A percentile compares a stretch with the other conserved stretches of the same genome.
These are phyloP conservation scores for Debaryomycetaceae sp. DNA, from an alignment of 1,139 yeast genomes.

Conservation along the genomic window DNA sequence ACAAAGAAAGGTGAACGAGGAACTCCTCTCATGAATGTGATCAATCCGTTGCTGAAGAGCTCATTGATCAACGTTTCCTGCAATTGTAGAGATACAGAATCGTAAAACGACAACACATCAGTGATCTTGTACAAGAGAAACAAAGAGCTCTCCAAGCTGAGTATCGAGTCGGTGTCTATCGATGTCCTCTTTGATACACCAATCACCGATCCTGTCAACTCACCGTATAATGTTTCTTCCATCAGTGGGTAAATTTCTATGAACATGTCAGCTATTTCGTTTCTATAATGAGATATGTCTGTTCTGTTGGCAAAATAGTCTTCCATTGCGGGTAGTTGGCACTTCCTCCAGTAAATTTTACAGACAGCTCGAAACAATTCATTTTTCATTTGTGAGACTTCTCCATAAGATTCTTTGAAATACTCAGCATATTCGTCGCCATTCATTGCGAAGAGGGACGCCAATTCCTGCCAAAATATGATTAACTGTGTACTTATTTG, in stretches of 20 bases:
- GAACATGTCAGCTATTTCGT: constrained; percentile 72
- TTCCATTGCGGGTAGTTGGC: constrained; percentile 31
- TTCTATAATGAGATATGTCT: constrained; percentile 66
- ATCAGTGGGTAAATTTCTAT: constrained; percentile 66
- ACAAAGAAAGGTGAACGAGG: constrained; percentile 7
- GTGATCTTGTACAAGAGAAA: constrained; percentile 57
- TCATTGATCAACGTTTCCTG: constrained; percentile 25
- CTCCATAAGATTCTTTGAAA: constrained; percentile 2
- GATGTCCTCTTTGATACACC: constrained; percentile 12
- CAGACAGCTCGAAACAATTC: constrained; percentile 45
- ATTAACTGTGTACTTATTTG: constrained; percentile 62
- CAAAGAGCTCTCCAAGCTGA: constrained; percentile 65
- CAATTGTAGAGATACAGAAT: constrained; percentile 23
- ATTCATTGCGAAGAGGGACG: constrained; percentile 60
- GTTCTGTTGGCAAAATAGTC: constrained; percentile 15
- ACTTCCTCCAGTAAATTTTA: constrained; percentile 60
- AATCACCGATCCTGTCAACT: constrained; percentile 43
- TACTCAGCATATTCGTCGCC: constrained; percentile 36
- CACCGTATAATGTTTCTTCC: constrained; percentile 52
- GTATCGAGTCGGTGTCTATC: constrained; percentile 2
- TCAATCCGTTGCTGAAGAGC: constrained; percentile 23
- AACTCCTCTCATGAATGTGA: constrained; percentile 16
- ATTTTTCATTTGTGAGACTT: constrained; percentile 27
- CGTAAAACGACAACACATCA: constrained; percentile 46
- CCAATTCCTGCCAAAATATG: constrained; percentile 77